Evolutionary conservation across 2,329 filamentous ascomycete genomes (phyloP).

Genomic region (Microsporum canis): DNA sequence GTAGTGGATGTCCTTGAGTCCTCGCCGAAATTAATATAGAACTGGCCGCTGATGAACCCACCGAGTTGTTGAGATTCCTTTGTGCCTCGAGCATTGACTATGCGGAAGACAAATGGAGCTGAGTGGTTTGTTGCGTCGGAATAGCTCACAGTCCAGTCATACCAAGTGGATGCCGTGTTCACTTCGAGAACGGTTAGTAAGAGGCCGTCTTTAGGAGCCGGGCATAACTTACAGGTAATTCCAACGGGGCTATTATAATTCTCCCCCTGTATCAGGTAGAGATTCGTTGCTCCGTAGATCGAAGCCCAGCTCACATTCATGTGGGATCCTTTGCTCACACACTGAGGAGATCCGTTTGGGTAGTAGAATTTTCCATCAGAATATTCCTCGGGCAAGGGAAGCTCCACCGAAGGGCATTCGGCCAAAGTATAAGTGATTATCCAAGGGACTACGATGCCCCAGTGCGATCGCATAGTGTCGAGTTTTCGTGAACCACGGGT

Average conservation of each 20-base stretch:
- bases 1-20: slow-evolving; percentile 39
- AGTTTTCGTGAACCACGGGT: neutral
- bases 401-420: neutral
- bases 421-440: neutral
- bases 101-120: neutral
- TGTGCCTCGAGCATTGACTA: neutral
- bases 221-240: neutral
- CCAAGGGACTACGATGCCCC: neutral
- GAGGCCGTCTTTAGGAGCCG: neutral
- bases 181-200: neutral
- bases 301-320: neutral
- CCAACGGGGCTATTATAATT: neutral
- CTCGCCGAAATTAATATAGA: neutral
- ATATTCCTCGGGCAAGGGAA: neutral
- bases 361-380: neutral
- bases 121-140: slow-evolving; percentile 2
- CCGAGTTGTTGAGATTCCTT: neutral
- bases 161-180: neutral
- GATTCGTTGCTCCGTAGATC: neutral
- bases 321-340: neutral
- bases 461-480: neutral
- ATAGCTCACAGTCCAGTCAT: neutral
- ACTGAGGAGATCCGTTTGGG: neutral
- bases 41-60: neutral
- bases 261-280: neutral